Evolutionary conservation across 805 yeast species (phyloP).

Genomic region (Ogataea naganishii): DNA sequence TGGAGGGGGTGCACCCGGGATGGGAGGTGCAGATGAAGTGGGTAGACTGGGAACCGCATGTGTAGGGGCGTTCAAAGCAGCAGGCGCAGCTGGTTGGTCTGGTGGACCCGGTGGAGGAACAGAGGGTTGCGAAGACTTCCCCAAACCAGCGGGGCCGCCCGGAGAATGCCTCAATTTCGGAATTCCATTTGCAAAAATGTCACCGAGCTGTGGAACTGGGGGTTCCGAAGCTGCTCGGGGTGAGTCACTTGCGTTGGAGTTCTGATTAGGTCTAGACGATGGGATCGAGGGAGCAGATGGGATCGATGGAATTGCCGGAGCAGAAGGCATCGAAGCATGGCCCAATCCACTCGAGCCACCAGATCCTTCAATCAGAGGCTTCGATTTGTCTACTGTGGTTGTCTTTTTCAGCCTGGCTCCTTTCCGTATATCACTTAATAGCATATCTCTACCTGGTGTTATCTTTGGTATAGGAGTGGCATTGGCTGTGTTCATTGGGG

Average conservation of each 20-base stretch:
- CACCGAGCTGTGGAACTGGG: constrained; percentile 47
- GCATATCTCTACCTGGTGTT: constrained; percentile 37
- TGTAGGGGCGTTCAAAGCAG: constrained; percentile 15
- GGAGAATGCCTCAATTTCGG: constrained; percentile 51
- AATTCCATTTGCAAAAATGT: constrained; percentile 70
- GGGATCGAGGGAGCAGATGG: constrained; percentile 18
- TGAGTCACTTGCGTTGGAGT: constrained; percentile 3
- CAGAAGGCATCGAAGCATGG: constrained; percentile 6
- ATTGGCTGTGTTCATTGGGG: constrained; percentile 29
- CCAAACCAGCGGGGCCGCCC: constrained; percentile 5
- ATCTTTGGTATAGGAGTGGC: constrained; percentile 22
- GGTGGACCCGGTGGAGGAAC: constrained; percentile 17
- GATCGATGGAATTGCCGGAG: constrained; percentile 12
- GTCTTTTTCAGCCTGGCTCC: constrained; percentile 56
- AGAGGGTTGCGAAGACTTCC: constrained; percentile 4
- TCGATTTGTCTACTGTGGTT: constrained; percentile 58
- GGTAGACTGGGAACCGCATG: background rate
- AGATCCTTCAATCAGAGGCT: constrained; percentile 39
- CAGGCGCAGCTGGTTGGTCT: constrained; percentile 18
- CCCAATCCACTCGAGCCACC: constrained; percentile 10
- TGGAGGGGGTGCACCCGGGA: constrained; percentile 9
- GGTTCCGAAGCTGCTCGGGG: constrained; percentile 5
- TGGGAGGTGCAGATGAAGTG: constrained; percentile 8
- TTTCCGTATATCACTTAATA: constrained; percentile 78
- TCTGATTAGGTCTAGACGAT: constrained; percentile 5